These are phyloP conservation scores for Alloteropsis semialata DNA, from an alignment of 176 grass and related monocot species.

Conservation along the genomic window DNA sequence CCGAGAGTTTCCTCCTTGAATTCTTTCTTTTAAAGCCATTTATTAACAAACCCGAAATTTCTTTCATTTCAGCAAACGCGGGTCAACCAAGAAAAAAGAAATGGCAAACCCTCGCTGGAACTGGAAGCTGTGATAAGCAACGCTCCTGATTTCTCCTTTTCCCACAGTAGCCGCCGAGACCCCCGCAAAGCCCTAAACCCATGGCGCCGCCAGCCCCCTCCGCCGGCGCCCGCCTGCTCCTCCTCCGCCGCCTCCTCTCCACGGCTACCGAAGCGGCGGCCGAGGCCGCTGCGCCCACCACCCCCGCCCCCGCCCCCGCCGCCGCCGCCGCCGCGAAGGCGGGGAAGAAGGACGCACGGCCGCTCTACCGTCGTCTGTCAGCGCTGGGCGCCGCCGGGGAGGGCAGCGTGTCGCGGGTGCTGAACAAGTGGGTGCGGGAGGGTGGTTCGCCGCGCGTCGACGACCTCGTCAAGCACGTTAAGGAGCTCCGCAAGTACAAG, in stretches of 20 bases:
- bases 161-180: background rate
- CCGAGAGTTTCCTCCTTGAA: no score
- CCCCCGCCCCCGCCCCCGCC: background rate
- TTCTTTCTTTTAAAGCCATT: no score
- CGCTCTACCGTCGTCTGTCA: constrained; percentile 55
- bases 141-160: background rate
- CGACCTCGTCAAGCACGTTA: constrained; percentile 51
- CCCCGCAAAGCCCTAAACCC: constrained; percentile 32
- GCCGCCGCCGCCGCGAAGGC: background rate
- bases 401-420: constrained; percentile 44
- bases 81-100: background rate
- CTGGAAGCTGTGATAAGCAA: background rate
- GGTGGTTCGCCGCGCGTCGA: constrained; percentile 20
- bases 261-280: background rate
- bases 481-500: constrained; percentile 67
- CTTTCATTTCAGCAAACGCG: no score
- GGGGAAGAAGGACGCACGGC: background rate
- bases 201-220: constrained; percentile 25
- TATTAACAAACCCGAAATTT: no score
- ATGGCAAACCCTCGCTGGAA: background rate
- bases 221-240: constrained; percentile 30
- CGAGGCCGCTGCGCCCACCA: background rate
- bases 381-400: constrained; percentile 45
- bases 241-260: constrained; percentile 30
- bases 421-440: constrained; percentile 70